Base-by-base conservation (phyloP, 768 basidiomycete genomes). In the Termitomyces heimii region DNA sequence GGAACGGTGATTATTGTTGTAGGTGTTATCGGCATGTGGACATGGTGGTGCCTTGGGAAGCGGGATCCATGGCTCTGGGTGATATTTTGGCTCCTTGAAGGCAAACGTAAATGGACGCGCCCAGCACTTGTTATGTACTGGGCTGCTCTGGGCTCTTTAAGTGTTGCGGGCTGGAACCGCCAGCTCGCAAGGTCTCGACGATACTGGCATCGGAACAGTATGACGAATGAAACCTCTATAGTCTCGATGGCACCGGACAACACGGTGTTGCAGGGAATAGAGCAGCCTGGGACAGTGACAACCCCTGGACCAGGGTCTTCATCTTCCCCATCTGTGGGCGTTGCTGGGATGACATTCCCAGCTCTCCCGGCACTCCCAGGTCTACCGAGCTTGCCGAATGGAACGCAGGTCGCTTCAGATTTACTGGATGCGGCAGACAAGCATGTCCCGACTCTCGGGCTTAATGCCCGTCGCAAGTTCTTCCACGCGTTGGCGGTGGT, bases 401-500 rank as follows among this genome's bases (percentile, higher is more conserved):
- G 84, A 48, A 74, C 82, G 6, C 79, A 81, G 64, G 71, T 86
- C 29, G 83, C 85, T 22, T 82, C 82, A 29, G 86, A 80, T 60
- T 69, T 90, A 53, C 71, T 93, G 61, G 91, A 95, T 66, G 90
- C 90, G 46, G 91, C 93, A 2, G 89, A 94, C 71, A 93, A 94
- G 70, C 86, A 84, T 59, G 88, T 96, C 58, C 94, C 94, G 22
- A 93, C 92, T 53, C 75, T 98, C 55, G 84, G 88, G 47, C 75
- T 98, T 62, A 98, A 99, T 69, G 92, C 90, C 26, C 80, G 97
- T 59, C 81, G 97, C 51, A 99, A 99, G 72, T 98, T 90, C 72
- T 99, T 99, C 74, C 97, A 99, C 73, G 94, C 85, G 24, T 77
- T 98, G 54, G 93, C 96, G 2, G 94, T 98, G 46, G 78, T 92